phyloP scores from a whole-genome alignment of 2,329 filamentous ascomycete genomes.

The Diplodia intermedia region DNA sequence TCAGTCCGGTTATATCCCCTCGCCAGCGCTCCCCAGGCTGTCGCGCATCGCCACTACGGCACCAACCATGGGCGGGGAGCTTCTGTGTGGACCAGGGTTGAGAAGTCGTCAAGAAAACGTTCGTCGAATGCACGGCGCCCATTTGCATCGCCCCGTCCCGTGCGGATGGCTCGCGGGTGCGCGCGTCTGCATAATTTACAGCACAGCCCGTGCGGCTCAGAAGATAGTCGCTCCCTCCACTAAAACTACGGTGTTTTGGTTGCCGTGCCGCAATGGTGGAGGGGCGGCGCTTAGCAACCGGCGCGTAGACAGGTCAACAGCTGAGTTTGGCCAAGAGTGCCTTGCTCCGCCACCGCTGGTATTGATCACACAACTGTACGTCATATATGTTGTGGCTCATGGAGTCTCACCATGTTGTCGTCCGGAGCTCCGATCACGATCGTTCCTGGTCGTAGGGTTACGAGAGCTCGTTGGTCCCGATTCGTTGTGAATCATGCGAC shows the following conservation, averaged over 20 bases:
- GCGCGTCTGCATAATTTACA: slow-evolving; percentile 1
- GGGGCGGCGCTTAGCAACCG: slow-evolving; percentile 1
- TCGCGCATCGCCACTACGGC: neutral
- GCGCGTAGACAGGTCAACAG: neutral
- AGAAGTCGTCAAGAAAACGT: neutral
- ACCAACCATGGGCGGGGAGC: neutral
- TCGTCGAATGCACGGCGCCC: neutral
- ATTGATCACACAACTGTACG: no score
- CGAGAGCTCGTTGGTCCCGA: neutral
- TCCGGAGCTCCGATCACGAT: no score
- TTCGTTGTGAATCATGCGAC: neutral
- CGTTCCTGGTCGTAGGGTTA: no score
- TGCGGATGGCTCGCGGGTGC: neutral
- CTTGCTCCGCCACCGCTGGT: slow-evolving; percentile 10
- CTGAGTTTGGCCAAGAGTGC: neutral
- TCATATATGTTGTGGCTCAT: neutral
- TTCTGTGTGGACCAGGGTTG: neutral
- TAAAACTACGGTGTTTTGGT: neutral
- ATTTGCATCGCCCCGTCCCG: slow-evolving; percentile 16
- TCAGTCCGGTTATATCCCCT: neutral
- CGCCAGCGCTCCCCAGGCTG: neutral
- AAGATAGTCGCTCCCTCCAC: neutral
- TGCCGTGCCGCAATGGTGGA: no score
- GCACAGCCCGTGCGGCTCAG: slow-evolving; percentile 5
- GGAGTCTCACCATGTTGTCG: no score